Evolutionary conservation across 1,284 basidiomycete genomes (phyloP), one percentile per base, ranked within the genome.

Genomic region (Trichosporon asahii): DNA sequence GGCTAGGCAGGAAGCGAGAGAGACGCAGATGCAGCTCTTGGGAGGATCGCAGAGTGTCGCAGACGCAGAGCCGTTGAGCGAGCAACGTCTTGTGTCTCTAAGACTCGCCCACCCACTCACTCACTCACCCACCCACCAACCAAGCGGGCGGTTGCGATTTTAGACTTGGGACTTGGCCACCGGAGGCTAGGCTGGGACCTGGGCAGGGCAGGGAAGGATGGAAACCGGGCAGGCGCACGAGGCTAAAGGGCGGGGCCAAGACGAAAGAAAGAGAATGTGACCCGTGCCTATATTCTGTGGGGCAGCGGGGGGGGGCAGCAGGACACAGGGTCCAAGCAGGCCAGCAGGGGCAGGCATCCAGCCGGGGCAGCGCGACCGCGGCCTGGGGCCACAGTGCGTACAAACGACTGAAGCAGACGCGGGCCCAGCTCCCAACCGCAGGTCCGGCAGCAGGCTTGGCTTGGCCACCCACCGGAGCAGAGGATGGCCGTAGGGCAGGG

Each of bases 131-230:
- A n/a, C 57, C 27, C 57, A 6, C 27, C 57, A 6, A 25, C 11
- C 55, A 31, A 6, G 55, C 11, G 27, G 14, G 18, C 57, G 21
- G 57, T 61, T 33, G 57, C 57, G 57, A 31, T 21, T 61, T 61
- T 31, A 61, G 57, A 61, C 57, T 61, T 61, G 57, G 57, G 57
- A 61, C 57, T 61, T 61, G 57, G 57, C 57, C 57, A 31, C 57
- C 29, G 57, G 55, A 27, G 18, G 27, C 55, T 31, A 31, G 57
- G 29, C 1, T 12, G 57, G 35, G 35, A 33, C 31, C 31, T 37
- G 11, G 57, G 46, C n/a, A 40, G 37, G 37, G 37, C 37, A 12
- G 15, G 46, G 46, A 18, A 8, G 46, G 46, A 49, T 49, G 46
- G 46, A 49, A 49, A 23, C 46, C 46, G 46, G 46, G 46, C 46